phyloP scores from a whole-genome alignment of 805 yeast genomes.

The Vanderwaltozyma yarrowii region DNA sequence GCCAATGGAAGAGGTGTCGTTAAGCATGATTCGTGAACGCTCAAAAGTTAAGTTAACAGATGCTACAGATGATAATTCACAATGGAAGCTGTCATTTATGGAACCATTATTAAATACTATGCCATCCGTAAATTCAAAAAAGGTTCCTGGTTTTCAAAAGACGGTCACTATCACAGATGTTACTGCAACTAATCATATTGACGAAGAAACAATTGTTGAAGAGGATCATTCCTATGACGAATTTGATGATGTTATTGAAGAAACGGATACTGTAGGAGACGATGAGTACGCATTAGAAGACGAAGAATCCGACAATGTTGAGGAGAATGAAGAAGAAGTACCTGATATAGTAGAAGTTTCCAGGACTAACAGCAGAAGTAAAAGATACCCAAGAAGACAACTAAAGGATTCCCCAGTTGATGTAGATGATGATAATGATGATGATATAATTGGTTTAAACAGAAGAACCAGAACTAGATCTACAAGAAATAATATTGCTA shows the following conservation, averaged over 20 bases:
- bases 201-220: constrained; percentile 26
- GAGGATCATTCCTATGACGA: constrained; percentile 9
- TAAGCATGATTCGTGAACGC: constrained; percentile 18
- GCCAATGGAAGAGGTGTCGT: constrained; percentile 46
- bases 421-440: no score
- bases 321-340: constrained; percentile 7
- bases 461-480: no score
- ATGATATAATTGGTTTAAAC: no score
- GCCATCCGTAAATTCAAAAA: no score
- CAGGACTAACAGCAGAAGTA: no score
- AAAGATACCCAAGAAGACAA: no score
- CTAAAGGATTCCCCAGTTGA: no score
- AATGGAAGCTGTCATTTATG: constrained; percentile 3
- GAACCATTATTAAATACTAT: constrained; percentile 7
- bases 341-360: no score
- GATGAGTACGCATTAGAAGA: constrained; percentile 6
- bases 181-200: constrained; percentile 11
- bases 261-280: constrained; percentile 8
- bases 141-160: no score
- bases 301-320: constrained; percentile 11
- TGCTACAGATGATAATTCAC: constrained; percentile 14
- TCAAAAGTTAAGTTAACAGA: constrained; percentile 3
- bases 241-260: constrained; percentile 14
- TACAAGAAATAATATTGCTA: no score
- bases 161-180: no score